Conservation (phyloP, 2,329 filamentous ascomycete genomes). For the Endocalyx cinctus region DNA sequence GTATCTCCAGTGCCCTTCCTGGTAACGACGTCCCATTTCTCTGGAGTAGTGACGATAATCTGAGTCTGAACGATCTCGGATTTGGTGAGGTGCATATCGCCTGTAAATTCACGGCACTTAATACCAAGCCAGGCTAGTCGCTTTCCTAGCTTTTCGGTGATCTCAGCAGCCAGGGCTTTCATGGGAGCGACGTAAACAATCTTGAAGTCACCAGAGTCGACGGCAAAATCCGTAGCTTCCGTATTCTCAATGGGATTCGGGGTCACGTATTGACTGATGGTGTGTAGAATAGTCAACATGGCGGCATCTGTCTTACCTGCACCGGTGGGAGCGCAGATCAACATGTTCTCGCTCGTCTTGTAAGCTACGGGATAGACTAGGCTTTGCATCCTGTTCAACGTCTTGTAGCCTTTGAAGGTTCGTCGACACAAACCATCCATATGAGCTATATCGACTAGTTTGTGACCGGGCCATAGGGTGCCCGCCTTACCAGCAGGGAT, state of each 20-base stretch:
- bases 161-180: constrained; percentile 95
- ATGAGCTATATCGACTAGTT: constrained; percentile 71
- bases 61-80: constrained; percentile 93
- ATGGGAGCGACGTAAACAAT: constrained; percentile 98
- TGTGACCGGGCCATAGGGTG: constrained; percentile 65
- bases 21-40: constrained; percentile 99
- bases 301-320: constrained; percentile 98
- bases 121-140: constrained; percentile 91
- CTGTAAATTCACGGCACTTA: constrained; percentile 87
- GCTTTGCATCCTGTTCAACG: constrained; percentile 96
- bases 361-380: constrained; percentile 94
- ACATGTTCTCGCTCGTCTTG: constrained; percentile 95
- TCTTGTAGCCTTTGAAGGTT: constrained; percentile 93
- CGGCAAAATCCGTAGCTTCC: constrained; percentile 70
- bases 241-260: constrained; percentile 76
- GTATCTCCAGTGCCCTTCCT: constrained; percentile 96
- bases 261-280: constrained; percentile 76
- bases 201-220: constrained; percentile 88
- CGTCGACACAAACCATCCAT: constrained; percentile 83
- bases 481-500: constrained; percentile 82
- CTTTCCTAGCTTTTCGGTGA: constrained; percentile 90
- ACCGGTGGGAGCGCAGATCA: constrained; percentile 96
- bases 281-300: constrained; percentile 92
- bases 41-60: constrained; percentile 96
- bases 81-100: constrained; percentile 98